Conservation (phyloP, 352 stramenopile species). For the Bremia lactucae region DNA sequence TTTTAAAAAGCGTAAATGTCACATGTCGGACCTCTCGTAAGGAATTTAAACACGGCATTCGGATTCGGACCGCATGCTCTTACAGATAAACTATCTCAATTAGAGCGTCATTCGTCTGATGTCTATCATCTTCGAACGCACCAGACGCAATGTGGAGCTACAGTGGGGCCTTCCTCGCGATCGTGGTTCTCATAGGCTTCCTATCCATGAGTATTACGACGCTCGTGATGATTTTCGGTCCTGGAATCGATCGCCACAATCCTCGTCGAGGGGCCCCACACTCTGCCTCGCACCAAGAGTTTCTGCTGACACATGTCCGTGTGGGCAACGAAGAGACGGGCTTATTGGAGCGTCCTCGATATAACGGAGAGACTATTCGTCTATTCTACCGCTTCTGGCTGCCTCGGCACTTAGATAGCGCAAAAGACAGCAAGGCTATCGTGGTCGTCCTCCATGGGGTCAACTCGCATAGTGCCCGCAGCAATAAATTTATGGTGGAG, state of each 20-base stretch:
- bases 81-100: too few relatives aligned
- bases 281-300: constrained; percentile 33
- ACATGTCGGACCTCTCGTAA: too few relatives aligned
- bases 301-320: constrained; percentile 38
- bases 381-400: constrained; percentile 73
- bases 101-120: too few relatives aligned
- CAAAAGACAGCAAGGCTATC: constrained; percentile 28
- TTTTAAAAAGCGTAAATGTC: too few relatives aligned
- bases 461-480: constrained; percentile 72
- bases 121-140: too few relatives aligned
- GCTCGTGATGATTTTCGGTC: constrained; percentile 36
- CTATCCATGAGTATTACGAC: constrained; percentile 15
- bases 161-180: too few relatives aligned
- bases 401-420: constrained; percentile 29
- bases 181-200: constrained; percentile 8
- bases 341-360: constrained; percentile 27
- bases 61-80: too few relatives aligned
- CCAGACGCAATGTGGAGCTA: too few relatives aligned
- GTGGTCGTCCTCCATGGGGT: constrained; percentile 69
- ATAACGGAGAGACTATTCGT: constrained; percentile 26
- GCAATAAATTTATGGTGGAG: constrained; percentile 64
- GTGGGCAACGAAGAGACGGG: constrained; percentile 40
- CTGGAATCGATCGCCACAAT: constrained; percentile 43
- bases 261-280: constrained; percentile 30
- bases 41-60: too few relatives aligned